Evolutionary conservation across 805 yeast species (phyloP).

Genomic region (Jamesozyma hellenica): DNA sequence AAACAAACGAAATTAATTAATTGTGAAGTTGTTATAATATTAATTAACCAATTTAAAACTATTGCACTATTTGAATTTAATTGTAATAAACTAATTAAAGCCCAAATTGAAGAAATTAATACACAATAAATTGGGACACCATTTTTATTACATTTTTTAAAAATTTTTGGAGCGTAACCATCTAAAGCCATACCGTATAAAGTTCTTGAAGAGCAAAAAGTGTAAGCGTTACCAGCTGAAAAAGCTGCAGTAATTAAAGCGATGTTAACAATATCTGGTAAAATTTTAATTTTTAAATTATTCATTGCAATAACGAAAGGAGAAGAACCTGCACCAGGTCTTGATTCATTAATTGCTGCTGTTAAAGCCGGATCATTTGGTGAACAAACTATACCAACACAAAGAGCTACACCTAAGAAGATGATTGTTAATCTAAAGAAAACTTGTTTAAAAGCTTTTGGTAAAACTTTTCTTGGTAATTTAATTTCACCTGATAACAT

Average conservation of each 20-base stretch:
- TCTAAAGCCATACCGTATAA: slow-evolving; percentile 60
- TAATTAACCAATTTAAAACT: slow-evolving; percentile 64
- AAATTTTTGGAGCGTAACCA: slow-evolving; percentile 65
- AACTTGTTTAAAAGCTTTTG: slow-evolving; percentile 71
- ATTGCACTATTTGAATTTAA: slow-evolving; percentile 46
- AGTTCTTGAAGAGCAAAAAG: slow-evolving; percentile 61
- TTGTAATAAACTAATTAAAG: slow-evolving; percentile 57
- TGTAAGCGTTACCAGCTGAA: slow-evolving; percentile 76
- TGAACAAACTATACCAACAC: slow-evolving; percentile 70
- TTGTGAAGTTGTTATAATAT: slow-evolving; percentile 62
- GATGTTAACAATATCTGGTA: slow-evolving; percentile 74
- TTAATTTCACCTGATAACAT: slow-evolving; percentile 79
- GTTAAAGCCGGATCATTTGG: slow-evolving; percentile 53
- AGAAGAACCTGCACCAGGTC: slow-evolving; percentile 70
- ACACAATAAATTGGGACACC: slow-evolving; percentile 67
- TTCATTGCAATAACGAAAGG: slow-evolving; percentile 81
- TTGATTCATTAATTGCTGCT: slow-evolving; percentile 46
- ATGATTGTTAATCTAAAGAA: slow-evolving; percentile 57
- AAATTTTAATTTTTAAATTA: slow-evolving; percentile 50
- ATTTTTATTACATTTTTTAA: slow-evolving; percentile 47
- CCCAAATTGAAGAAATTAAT: slow-evolving; percentile 43
- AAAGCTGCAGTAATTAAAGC: slow-evolving; percentile 65
- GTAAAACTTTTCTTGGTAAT: slow-evolving; percentile 60
- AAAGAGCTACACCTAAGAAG: slow-evolving; percentile 63
- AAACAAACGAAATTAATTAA: slow-evolving; percentile 51